Conservation (phyloP, 2,329 filamentous ascomycete species). For the Cytospora schulzeri region DNA sequence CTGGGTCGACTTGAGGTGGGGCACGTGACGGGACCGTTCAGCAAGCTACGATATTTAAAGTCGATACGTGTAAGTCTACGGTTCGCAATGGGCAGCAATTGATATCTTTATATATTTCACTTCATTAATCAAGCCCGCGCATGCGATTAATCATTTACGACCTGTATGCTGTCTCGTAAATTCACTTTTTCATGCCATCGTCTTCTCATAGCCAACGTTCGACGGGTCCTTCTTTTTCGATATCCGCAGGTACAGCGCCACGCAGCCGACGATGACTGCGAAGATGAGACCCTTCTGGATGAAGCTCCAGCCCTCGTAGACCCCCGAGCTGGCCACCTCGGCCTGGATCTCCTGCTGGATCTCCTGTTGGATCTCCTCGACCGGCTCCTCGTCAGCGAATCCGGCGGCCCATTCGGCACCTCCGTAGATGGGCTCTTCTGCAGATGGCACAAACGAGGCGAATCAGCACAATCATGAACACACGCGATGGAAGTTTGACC, state of each 20-base stretch:
- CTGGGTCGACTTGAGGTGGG: slow-evolving; percentile 16
- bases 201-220: slow-evolving; percentile 47
- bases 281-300: slow-evolving; percentile 55
- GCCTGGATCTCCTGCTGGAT: slow-evolving; percentile 17
- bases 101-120: neutral
- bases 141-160: slow-evolving; percentile 1
- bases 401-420: slow-evolving; percentile 42
- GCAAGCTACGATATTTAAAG: neutral
- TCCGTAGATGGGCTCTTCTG: slow-evolving; percentile 38
- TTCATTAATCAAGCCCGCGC: neutral
- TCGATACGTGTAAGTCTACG: neutral
- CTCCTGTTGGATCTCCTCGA: slow-evolving; percentile 27
- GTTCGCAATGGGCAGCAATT: neutral
- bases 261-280: slow-evolving; percentile 48
- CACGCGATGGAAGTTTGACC: neutral
- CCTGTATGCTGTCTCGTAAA: neutral
- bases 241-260: slow-evolving; percentile 49
- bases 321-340: slow-evolving; percentile 9
- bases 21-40: slow-evolving; percentile 16
- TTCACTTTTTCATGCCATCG: slow-evolving; percentile 38
- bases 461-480: slow-evolving; percentile 36
- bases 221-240: slow-evolving; percentile 39
- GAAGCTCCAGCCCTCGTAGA: slow-evolving; percentile 44
- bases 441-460: slow-evolving; percentile 33
- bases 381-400: slow-evolving; percentile 37